A percentile compares a stretch with the other conserved stretches of the same genome.
Conservation (phyloP, 306 rosid species). For the Quillaja saponaria region DNA sequence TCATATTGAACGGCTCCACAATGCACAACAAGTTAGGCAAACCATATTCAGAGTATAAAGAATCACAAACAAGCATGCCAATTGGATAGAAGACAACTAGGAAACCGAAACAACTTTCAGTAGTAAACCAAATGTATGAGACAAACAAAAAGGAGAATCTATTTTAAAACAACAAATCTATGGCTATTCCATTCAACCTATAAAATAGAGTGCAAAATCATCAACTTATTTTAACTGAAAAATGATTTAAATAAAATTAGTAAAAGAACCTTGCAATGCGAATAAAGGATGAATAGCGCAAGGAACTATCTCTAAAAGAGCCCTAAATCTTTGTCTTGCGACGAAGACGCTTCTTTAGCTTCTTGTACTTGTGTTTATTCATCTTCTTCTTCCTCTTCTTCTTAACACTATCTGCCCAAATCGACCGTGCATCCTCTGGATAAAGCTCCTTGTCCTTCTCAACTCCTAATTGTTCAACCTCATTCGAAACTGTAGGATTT, state of each 20-base stretch:
- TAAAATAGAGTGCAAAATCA: conserved; percentile 3
- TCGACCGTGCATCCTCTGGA: conserved; percentile 23
- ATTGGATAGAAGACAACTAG: neutral
- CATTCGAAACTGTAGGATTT: conserved; percentile 26
- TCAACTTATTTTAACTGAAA: neutral
- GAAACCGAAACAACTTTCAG: neutral
- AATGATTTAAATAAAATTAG: neutral
- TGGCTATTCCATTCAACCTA: conserved; percentile 9
- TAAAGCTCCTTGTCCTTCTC: conserved; percentile 20
- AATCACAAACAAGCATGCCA: neutral
- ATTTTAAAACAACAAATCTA: conserved; percentile 6
- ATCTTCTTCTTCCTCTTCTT: conserved; percentile 60
- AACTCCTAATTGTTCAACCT: conserved; percentile 20
- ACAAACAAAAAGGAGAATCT: neutral
- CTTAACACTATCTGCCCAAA: conserved; percentile 62
- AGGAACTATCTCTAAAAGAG: neutral
- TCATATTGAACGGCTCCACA: neutral
- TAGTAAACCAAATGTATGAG: neutral
- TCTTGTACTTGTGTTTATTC: conserved; percentile 51
- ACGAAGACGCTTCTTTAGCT: conserved; percentile 53
- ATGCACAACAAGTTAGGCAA: neutral
- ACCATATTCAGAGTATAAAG: neutral
- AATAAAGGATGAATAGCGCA: neutral
- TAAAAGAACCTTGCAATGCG: conserved; percentile 3
- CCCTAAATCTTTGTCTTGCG: conserved; percentile 33